Evolutionary conservation across 164 flowering plant genomes (phyloP), one percentile per base, ranked within the genome.

Genomic region (Nymphaea thermarum): DNA sequence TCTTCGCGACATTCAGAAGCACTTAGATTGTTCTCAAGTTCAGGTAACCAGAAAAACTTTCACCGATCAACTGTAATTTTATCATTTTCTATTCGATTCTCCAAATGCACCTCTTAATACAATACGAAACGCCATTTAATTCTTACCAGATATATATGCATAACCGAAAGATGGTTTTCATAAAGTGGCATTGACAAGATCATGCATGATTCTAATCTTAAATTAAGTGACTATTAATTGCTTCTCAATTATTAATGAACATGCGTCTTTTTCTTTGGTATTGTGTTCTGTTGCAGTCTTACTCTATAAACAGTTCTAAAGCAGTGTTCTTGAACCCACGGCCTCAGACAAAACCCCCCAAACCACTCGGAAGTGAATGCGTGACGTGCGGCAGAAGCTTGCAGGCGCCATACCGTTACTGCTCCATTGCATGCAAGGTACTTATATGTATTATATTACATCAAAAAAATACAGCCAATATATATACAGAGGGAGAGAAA

Each of bases 261-360:
- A 55, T 55, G 60, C 10, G 60, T 57, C 5, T 17, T 3, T 18
- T 6, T 60, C 43, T 43, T 55, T 44, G 55, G 55, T 11, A 65
- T 25, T 25, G 36, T 25, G 0, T 25, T 25, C 36, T 25, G 43
- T 66, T 16, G 65, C 81, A 88, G 94, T 75, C 91, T 43, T 89
- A 89, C 64, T 83, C 78, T 65, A 80, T 84, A 59, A 89, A 89
- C 70, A 79, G 83, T 5, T 84, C 84, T 61, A 87, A 87, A 47
- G 96, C 87, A 2, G 73, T 87, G 16, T 87, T 86, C 69, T 66
- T 89, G 74, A 84, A 86, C 78, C 83, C 90, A 4, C 73, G 93
- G 6, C 87, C 90, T 4, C 89, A 78, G 55, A 66, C 74, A 16
- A 55, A 55, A 16, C 60, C 16, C 12, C 10, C 60, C 10, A 55